Conservation (phyloP, 352 stramenopile species). For the Phytophthora syringae region DNA sequence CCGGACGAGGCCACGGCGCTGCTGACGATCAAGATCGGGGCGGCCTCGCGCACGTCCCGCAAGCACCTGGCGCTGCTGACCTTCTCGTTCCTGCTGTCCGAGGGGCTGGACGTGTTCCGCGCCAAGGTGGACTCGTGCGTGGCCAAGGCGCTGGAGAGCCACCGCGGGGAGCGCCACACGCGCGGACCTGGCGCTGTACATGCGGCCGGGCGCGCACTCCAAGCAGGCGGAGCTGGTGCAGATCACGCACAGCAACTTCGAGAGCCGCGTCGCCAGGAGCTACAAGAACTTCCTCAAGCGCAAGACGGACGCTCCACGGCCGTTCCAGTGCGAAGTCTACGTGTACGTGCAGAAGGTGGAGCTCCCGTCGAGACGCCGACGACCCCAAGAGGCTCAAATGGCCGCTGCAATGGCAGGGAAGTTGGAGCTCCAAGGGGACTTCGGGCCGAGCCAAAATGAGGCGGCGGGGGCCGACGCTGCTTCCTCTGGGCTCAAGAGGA, state of each 20-base stretch:
- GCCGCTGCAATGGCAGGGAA: not conserved
- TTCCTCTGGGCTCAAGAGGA: constrained; percentile 24
- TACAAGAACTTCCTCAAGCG: constrained; percentile 85
- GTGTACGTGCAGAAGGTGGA: constrained; percentile 76
- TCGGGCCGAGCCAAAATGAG: constrained; percentile 18
- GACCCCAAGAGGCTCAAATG: constrained; percentile 17
- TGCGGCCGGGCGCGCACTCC: constrained; percentile 74
- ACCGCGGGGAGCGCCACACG: constrained; percentile 51
- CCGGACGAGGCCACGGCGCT: constrained; percentile 71
- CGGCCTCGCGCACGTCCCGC: constrained; percentile 70
- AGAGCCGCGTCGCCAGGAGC: constrained; percentile 67
- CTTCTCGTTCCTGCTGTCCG: constrained; percentile 74
- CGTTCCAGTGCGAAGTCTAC: constrained; percentile 79
- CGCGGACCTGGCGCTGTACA: constrained; percentile 77
- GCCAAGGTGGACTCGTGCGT: constrained; percentile 71
- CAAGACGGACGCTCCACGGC: constrained; percentile 50
- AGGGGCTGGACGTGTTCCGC: constrained; percentile 79
- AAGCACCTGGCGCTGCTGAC: constrained; percentile 64
- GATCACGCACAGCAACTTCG: constrained; percentile 70
- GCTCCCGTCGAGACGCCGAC: constrained; percentile 22
- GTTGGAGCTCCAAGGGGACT: constrained; percentile 13
- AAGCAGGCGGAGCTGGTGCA: constrained; percentile 85
- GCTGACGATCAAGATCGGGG: constrained; percentile 81
- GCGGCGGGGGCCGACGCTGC: constrained; percentile 1
- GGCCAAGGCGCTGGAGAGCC: constrained; percentile 54